Evolutionary conservation across 164 flowering plant species (phyloP).

Genomic region (Vitis labrusca): DNA sequence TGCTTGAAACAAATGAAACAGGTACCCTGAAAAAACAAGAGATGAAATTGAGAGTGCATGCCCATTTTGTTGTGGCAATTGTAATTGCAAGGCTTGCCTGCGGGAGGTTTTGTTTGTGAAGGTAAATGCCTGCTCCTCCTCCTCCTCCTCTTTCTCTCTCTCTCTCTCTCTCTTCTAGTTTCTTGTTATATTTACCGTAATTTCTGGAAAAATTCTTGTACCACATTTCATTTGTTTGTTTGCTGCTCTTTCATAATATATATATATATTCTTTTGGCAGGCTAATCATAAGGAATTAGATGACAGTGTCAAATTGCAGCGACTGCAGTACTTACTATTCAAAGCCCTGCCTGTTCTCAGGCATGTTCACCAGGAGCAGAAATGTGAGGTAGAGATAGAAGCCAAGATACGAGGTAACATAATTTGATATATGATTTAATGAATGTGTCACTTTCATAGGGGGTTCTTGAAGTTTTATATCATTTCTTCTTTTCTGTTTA

Average conservation of each 20-base stretch:
- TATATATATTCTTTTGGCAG: slow-evolving; percentile 30
- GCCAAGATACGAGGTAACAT: slow-evolving; percentile 48
- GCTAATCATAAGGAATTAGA: slow-evolving; percentile 29
- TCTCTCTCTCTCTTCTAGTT: not conserved
- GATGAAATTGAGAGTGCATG: slow-evolving; percentile 54
- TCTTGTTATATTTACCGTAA: too few species aligned
- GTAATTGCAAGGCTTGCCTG: slow-evolving; percentile 85
- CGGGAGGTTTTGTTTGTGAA: slow-evolving; percentile 27
- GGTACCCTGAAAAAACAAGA: slow-evolving; percentile 66
- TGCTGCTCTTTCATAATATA: not conserved
- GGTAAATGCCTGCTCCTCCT: slow-evolving; percentile 25
- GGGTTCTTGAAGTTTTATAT: too few species aligned
- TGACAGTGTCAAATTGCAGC: slow-evolving; percentile 39
- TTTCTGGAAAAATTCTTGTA: not conserved
- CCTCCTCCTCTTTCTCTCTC: not conserved
- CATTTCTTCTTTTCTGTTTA: slow-evolving; percentile 16
- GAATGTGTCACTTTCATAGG: too few species aligned
- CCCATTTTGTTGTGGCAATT: slow-evolving; percentile 73
- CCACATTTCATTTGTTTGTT: too few species aligned
- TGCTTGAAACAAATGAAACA: slow-evolving; percentile 8
- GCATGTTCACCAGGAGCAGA: slow-evolving; percentile 61
- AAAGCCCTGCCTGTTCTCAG: slow-evolving; percentile 64
- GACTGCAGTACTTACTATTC: slow-evolving; percentile 50
- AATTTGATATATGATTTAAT: not conserved
- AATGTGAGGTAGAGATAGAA: slow-evolving; percentile 57